Evolutionary conservation across 106 monocot species (phyloP), one percentile per base, ranked within the genome.

Genomic region (Dendrobium officinale): DNA sequence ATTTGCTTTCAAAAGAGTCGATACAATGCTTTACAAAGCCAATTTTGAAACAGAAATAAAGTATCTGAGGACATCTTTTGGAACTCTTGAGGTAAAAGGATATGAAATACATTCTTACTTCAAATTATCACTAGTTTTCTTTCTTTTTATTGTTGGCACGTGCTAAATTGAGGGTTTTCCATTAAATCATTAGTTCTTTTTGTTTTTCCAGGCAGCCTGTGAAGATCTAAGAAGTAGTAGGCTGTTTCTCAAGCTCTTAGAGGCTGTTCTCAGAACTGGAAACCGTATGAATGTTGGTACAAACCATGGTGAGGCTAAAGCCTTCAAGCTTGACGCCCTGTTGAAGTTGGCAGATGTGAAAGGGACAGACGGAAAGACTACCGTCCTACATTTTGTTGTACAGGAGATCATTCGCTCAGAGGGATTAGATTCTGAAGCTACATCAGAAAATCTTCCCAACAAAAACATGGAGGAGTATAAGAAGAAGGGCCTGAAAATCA

Each of bases 211-310:
- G 95, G 91, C 83, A 78, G 91, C 91, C 2, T 93, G 93, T 55
- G 87, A 87, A 79, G 93, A 96, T 19, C 79, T 96, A 48, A 91
- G 84, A 78, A 88, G 85, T 49, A 96, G 93, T 75, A 81, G 83
- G 29, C 80, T 93, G 26, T 96, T 96, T 55, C 75, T 88, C 15
- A 93, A 91, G 84, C 93, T 96, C 6, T 80, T 96, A 37, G 89
- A 93, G 75, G 89, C 93, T 37, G 93, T 93, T 84, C 84, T 93
- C 0, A 91, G 80, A 78, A 88, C 95, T 2, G 89, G 89, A 74
- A 93, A 96, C 79, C 75, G 93, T 27, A 88, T 96, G 87, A 96
- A 93, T 75, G 93, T 92, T 1, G 92, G 93, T 5, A 96, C 96
- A 9, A 92, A 88, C 26, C 80, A 93, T 42, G 93, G 88, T 0